Conservation (phyloP, 805 yeast species). For the Lachancea waltii region DNA sequence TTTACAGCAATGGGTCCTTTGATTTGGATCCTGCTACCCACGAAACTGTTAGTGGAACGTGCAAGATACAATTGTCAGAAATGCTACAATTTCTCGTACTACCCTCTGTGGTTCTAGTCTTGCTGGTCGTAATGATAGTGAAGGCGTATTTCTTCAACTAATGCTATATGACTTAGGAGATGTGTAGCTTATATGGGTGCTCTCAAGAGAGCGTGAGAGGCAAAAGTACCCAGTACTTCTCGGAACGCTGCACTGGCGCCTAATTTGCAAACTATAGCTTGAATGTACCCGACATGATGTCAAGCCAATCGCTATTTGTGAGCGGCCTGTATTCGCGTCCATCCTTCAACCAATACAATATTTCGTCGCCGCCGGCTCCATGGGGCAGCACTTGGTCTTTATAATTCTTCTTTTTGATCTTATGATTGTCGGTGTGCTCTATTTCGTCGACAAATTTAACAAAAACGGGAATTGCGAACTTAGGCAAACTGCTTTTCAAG, state of each 20-base stretch:
- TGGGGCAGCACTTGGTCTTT: conserved; percentile 64
- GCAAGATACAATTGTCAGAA: conserved; percentile 19
- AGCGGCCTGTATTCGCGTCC: conserved; percentile 46
- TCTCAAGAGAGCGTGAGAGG: neutral
- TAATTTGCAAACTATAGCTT: conserved; percentile 23
- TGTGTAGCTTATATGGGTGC: neutral
- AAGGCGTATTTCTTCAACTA: conserved; percentile 1
- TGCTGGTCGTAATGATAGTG: neutral
- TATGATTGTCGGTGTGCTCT: conserved; percentile 71
- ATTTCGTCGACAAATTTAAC: conserved; percentile 59
- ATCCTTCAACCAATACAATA: conserved; percentile 64
- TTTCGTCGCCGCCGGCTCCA: conserved; percentile 54
- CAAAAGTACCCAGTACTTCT: too few species aligned
- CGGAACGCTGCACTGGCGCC: too few species aligned
- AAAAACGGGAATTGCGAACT: conserved; percentile 80
- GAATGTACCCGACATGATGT: conserved; percentile 25
- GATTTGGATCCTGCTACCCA: conserved; percentile 18
- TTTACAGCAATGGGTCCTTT: conserved; percentile 51
- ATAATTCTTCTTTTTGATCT: conserved; percentile 63
- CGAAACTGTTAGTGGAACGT: conserved; percentile 18
- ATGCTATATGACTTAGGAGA: conserved; percentile 3
- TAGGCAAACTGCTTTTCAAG: conserved; percentile 51
- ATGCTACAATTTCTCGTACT: conserved; percentile 15
- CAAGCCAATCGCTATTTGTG: conserved; percentile 50
- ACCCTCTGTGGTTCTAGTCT: conserved; percentile 12